These are phyloP conservation scores for Solanum piurae DNA, from an alignment of 257 asterid genomes.

Conservation along the genomic window DNA sequence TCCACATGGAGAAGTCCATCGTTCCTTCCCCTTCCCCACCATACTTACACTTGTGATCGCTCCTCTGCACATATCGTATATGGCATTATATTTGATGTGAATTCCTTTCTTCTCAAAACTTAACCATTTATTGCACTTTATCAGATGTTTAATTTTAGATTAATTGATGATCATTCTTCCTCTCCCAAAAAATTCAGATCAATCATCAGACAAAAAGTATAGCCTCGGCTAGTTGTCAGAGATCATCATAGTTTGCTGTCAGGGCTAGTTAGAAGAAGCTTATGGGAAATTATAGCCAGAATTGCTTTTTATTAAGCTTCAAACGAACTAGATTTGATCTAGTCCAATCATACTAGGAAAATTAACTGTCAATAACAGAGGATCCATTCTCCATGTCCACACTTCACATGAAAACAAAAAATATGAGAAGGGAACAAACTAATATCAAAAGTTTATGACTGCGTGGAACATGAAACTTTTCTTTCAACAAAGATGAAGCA, in stretches of 20 bases:
- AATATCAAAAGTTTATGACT: background rate
- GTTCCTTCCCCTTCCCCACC: background rate
- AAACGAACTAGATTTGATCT: background rate
- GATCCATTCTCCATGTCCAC: background rate
- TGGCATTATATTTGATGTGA: background rate
- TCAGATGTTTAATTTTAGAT: background rate
- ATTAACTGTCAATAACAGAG: background rate
- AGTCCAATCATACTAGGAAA: background rate
- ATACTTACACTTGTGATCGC: background rate
- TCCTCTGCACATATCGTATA: background rate
- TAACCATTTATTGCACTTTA: background rate
- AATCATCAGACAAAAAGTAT: background rate
- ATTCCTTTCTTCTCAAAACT: background rate
- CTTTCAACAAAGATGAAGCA: background rate
- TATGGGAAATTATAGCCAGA: background rate
- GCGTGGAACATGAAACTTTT: background rate
- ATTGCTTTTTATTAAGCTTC: background rate
- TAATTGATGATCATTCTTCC: background rate
- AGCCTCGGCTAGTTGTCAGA: background rate
- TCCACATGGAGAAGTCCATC: background rate
- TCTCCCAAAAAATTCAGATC: background rate
- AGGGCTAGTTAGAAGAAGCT: background rate
- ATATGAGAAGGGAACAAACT: background rate
- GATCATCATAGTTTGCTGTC: background rate
- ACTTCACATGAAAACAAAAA: background rate